Conservation (phyloP, 2,329 filamentous ascomycete species). For the Hypoxylon sp. region DNA sequence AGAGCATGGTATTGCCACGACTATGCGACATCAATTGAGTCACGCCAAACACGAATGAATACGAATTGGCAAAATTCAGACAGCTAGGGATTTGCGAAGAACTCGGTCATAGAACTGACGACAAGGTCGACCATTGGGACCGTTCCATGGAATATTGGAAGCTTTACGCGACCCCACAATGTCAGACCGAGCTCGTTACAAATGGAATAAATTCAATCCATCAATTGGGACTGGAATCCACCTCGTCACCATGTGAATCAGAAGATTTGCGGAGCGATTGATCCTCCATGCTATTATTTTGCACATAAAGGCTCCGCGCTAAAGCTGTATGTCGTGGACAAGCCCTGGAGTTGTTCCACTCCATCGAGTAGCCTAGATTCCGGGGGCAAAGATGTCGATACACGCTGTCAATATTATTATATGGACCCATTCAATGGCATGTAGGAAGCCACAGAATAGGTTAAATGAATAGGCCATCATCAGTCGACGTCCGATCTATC, state of each 20-base stretch:
- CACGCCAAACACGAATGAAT: conserved; percentile 21
- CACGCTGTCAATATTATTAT: conserved; percentile 31
- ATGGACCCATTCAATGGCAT: conserved; percentile 16
- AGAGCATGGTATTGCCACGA: conserved; percentile 10
- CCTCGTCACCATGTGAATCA: conserved; percentile 14
- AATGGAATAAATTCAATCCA: conserved; percentile 25
- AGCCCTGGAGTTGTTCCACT: conserved; percentile 19
- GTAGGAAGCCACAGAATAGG: conserved; percentile 29
- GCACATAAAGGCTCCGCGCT: conserved; percentile 7
- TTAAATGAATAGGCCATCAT: conserved; percentile 24
- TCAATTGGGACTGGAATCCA: conserved; percentile 25
- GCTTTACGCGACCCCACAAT: conserved; percentile 18
- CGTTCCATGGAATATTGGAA: conserved; percentile 10
- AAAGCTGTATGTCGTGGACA: conserved; percentile 20
- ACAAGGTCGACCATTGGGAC: neutral
- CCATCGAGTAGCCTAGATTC: conserved; percentile 21
- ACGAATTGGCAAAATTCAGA: conserved; percentile 15
- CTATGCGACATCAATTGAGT: conserved; percentile 25
- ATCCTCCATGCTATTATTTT: conserved; percentile 16
- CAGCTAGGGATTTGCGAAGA: conserved; percentile 1
- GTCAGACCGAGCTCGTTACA: conserved; percentile 6
- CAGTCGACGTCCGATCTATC: conserved; percentile 27
- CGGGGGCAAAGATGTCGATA: conserved; percentile 15
- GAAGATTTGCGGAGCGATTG: conserved; percentile 1
- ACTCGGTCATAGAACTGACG: conserved; percentile 8